phyloP scores from a whole-genome alignment of 1,139 yeast genomes.

The Suhomyces bolitotheri region DNA sequence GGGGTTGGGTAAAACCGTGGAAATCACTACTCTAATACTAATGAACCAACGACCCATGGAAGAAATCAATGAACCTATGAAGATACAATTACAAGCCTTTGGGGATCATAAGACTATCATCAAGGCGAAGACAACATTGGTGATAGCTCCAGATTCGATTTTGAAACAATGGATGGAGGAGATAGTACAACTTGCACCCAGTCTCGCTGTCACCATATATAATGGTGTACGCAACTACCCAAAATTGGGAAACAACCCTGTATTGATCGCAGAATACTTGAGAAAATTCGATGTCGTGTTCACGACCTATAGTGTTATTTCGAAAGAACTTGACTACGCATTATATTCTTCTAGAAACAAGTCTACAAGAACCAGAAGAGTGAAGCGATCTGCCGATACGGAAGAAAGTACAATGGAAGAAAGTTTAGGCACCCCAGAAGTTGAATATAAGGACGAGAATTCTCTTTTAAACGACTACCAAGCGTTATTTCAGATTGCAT shows the following conservation, averaged over 20 bases:
- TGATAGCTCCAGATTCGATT: slow-evolving; percentile 84
- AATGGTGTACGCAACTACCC: slow-evolving; percentile 58
- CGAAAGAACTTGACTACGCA: slow-evolving; percentile 81
- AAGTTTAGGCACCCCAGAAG: not conserved
- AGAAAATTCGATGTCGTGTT: slow-evolving; percentile 73
- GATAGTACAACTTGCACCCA: slow-evolving; percentile 56
- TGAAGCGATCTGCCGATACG: slow-evolving; percentile 10
- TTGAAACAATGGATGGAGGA: slow-evolving; percentile 84
- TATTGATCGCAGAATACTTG: slow-evolving; percentile 48
- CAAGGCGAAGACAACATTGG: slow-evolving; percentile 68
- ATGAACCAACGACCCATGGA: slow-evolving; percentile 53
- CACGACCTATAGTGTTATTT: slow-evolving; percentile 69
- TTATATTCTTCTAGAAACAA: slow-evolving; percentile 62
- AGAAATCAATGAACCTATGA: slow-evolving; percentile 45
- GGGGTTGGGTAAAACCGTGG: slow-evolving; percentile 96
- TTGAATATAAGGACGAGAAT: slow-evolving; percentile 5
- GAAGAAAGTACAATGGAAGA: not conserved
- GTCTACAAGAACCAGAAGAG: slow-evolving; percentile 42
- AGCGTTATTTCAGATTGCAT: slow-evolving; percentile 32
- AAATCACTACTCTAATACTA: slow-evolving; percentile 63
- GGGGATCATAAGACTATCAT: slow-evolving; percentile 46
- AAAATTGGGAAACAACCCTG: slow-evolving; percentile 40
- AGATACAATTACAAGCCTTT: slow-evolving; percentile 34
- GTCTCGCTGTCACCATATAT: slow-evolving; percentile 60
- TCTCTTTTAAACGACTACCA: slow-evolving; percentile 26